Percentiles rank a stretch among this genome's conserved stretches.
These are phyloP conservation scores for Wallacemonas rigidus DNA, from an alignment of 208 protist species.

Conservation along the genomic window DNA sequence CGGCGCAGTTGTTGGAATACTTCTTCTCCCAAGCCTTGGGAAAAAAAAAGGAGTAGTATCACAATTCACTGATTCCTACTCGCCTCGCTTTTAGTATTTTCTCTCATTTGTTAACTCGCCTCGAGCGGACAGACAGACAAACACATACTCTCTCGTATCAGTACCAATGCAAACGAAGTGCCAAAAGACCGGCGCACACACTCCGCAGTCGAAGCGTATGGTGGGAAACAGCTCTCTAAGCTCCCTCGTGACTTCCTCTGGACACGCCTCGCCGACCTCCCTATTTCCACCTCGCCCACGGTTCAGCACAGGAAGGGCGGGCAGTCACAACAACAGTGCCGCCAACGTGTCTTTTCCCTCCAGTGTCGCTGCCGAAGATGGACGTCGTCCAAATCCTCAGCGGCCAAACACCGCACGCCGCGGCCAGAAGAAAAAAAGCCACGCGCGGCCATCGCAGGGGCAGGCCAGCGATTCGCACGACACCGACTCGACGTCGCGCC, in stretches of 20 bases:
- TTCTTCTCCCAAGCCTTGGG: too few relatives aligned
- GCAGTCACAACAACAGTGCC: neutral
- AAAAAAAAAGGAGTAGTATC: too few relatives aligned
- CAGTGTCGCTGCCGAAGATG: neutral
- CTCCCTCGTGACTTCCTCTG: conserved; percentile 4
- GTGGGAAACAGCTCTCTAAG: conserved; percentile 4
- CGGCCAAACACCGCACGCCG: neutral
- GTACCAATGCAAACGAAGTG: neutral
- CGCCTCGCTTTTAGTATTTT: too few relatives aligned
- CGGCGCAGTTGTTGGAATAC: too few relatives aligned
- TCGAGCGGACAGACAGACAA: neutral
- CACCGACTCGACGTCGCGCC: too few relatives aligned
- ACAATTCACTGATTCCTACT: too few relatives aligned
- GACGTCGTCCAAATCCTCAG: neutral
- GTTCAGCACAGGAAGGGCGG: neutral
- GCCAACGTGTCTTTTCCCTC: conserved; percentile 1
- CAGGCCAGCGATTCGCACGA: neutral
- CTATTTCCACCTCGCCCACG: neutral
- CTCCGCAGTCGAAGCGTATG: neutral
- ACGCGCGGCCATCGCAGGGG: neutral
- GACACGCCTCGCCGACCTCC: conserved; percentile 3
- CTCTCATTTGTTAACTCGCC: neutral
- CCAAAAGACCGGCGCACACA: neutral
- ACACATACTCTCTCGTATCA: neutral
- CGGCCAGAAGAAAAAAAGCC: neutral